Base-by-base conservation (phyloP, 176 grass and related monocot species). In the Zoysia japonica region DNA sequence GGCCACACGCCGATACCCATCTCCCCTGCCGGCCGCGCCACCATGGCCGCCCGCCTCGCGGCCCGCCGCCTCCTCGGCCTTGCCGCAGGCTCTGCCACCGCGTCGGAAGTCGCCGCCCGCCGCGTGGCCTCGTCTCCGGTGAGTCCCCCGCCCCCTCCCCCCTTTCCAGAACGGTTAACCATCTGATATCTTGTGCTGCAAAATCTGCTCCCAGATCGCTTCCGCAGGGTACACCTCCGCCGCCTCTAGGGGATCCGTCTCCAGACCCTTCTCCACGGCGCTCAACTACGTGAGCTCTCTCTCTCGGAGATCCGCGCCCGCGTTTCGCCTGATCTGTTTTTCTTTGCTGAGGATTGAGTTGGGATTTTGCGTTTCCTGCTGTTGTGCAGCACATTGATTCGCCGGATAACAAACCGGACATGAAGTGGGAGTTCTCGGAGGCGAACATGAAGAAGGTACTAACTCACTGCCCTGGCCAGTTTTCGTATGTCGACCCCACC, bases 311-410 rank as follows among this genome's bases (percentile, higher is more conserved):
- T 75, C 89, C 80, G 65, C 5, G 17, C 49, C 66, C 10, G 0
- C 39, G 62, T 52, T 90, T 62, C 20, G 72, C 67, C 83, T 82
- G 65, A 82, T 93, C 75, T 86, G 65, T 56, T 53, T 80, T 28
- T 16, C 56, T 84, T 79, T 16, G 40, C 17, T 7, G 43, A 45
- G 12, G 75, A 78, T 36, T 83, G 71, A 47, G 59, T 65, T 72
- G 47, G 28, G 43, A 59, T 75, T 86, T 71, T 40, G 37, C 9
- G 13, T 36, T 37, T 71, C 17, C 41, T 28, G 13, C 67, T 87
- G 57, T 84, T 81, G 45, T 88, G 72, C 16, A 95, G 96, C 96
- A 99, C 90, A 70, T 99, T 71, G 90, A 99, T 84, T 95, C 96
- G 49, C 92, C 92, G 37, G 90, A 99, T 4, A 99, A 99, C 74